phyloP scores from a whole-genome alignment of 2,329 filamentous ascomycete species.

The Hypoxylon sp. region DNA sequence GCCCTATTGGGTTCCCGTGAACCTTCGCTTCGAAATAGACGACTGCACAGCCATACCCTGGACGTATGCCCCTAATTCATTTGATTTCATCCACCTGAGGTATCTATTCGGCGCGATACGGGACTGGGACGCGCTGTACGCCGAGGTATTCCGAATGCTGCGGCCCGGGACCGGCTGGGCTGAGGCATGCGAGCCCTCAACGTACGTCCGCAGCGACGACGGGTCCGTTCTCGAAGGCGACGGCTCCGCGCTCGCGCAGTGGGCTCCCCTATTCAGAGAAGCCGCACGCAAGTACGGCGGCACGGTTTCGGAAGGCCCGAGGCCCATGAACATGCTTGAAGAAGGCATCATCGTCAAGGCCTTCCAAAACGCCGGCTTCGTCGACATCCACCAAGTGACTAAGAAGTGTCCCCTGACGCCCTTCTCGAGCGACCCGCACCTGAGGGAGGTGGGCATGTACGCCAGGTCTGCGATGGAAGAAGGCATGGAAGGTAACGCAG shows the following conservation, averaged over 20 bases:
- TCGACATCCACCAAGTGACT: conserved; percentile 18
- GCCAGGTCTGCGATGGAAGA: conserved; percentile 29
- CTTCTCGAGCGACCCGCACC: conserved; percentile 20
- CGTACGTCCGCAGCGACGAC: conserved; percentile 31
- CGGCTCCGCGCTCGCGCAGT: conserved; percentile 16
- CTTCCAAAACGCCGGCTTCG: conserved; percentile 24
- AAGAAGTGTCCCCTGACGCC: conserved; percentile 30
- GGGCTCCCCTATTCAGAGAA: conserved; percentile 15
- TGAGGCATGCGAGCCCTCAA: conserved; percentile 36
- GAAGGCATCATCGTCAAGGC: conserved; percentile 10
- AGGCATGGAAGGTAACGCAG: conserved; percentile 33
- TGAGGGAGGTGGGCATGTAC: conserved; percentile 28
- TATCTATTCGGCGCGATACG: conserved; percentile 38
- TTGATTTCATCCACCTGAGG: conserved; percentile 45
- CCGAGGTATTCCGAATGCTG: conserved; percentile 33
- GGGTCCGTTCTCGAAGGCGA: conserved; percentile 18
- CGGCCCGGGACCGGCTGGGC: conserved; percentile 36
- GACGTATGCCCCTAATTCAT: conserved; percentile 29
- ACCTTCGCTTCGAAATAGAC: conserved; percentile 43
- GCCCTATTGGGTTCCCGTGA: conserved; percentile 38
- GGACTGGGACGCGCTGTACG: conserved; percentile 41
- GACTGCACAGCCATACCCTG: conserved; percentile 36
- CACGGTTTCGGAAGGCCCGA: not conserved
- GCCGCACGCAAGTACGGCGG: conserved; percentile 12
- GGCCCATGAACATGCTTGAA: conserved; percentile 23